These are phyloP conservation scores for Aspergillus clavatus DNA, from an alignment of 2,329 filamentous ascomycete genomes.

Conservation along the genomic window DNA sequence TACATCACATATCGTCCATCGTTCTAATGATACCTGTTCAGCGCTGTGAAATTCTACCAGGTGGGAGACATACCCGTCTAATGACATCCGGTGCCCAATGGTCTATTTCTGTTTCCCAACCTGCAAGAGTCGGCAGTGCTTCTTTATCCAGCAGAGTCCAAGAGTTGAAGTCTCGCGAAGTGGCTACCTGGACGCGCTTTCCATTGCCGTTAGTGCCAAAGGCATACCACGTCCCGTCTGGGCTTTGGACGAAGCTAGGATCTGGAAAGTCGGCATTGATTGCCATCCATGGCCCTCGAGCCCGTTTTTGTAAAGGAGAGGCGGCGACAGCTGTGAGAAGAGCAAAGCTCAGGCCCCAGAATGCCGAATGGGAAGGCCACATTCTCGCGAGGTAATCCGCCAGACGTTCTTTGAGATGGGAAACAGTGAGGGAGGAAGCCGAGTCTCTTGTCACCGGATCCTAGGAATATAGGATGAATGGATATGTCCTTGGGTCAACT, in stretches of 20 bases:
- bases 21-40: constrained; percentile 22
- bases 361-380: constrained; percentile 5
- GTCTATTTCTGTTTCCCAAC: constrained; percentile 52
- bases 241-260: constrained; percentile 44
- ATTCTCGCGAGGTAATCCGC: constrained; percentile 1
- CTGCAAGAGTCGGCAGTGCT: constrained; percentile 48
- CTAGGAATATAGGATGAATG: background rate
- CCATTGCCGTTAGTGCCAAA: constrained; percentile 53
- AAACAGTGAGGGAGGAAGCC: background rate
- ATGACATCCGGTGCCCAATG: constrained; percentile 62
- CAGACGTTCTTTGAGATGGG: background rate
- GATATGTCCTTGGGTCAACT: background rate
- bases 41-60: background rate
- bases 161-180: constrained; percentile 44
- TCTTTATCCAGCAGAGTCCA: constrained; percentile 50
- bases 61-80: constrained; percentile 33
- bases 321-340: constrained; percentile 12
- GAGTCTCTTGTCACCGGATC: constrained; percentile 1
- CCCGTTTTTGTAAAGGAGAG: constrained; percentile 18
- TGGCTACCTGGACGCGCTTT: constrained; percentile 52
- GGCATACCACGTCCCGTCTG: constrained; percentile 52
- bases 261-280: constrained; percentile 40
- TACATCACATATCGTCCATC: constrained; percentile 57
- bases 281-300: constrained; percentile 19
- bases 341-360: constrained; percentile 6